These are phyloP conservation scores for Gossypium laxum DNA, from an alignment of 441 rosid species.

Conservation along the genomic window DNA sequence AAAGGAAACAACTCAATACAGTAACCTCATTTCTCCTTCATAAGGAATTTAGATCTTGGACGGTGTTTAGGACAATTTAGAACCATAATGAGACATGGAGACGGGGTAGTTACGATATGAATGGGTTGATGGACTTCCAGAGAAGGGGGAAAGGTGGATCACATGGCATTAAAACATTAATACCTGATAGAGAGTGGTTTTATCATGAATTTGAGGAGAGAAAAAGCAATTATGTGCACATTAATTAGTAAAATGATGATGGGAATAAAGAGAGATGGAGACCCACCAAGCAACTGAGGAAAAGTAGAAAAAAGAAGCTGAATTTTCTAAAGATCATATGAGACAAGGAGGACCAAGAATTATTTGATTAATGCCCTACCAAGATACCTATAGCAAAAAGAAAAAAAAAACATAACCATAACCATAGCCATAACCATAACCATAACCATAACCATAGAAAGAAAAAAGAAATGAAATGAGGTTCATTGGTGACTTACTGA, in stretches of 20 bases:
- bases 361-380: background rate
- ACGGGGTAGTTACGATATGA: background rate
- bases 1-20: background rate
- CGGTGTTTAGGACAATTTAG: background rate
- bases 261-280: constrained; percentile 12
- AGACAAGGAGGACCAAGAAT: background rate
- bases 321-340: background rate
- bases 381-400: background rate
- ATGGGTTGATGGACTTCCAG: background rate
- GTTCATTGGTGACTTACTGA: constrained; percentile 32
- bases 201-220: background rate
- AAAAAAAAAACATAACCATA: background rate
- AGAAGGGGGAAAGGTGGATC: background rate
- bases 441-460: background rate
- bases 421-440: background rate
- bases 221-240: constrained; percentile 6
- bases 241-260: constrained; percentile 2
- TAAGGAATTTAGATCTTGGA: background rate
- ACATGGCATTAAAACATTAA: background rate
- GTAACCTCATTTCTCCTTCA: background rate
- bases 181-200: background rate
- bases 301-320: background rate
- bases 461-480: background rate
- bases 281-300: constrained; percentile 13
- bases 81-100: background rate